Conservation (phyloP, 352 stramenopile genomes). For the Phytopythium helicoides region DNA sequence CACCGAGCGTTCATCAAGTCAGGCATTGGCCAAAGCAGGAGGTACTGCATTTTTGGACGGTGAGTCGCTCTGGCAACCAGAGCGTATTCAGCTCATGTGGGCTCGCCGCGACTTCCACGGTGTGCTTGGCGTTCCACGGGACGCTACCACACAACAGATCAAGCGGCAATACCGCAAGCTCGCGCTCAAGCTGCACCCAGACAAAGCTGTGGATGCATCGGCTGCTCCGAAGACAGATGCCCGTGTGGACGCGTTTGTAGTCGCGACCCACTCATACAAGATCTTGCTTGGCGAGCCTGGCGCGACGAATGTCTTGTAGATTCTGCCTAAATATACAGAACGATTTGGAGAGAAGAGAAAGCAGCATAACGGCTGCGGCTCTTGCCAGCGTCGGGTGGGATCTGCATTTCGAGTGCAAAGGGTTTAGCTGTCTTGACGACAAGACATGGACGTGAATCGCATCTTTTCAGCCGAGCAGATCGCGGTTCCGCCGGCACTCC, state of each 20-base stretch:
- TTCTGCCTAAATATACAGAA: not conserved
- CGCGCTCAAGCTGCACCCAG: conserved; percentile 80
- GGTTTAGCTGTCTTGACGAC: not conserved
- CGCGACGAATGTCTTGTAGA: conserved; percentile 31
- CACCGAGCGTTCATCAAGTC: conserved; percentile 51
- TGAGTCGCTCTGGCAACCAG: conserved; percentile 72
- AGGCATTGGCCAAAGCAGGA: conserved; percentile 23
- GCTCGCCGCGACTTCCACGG: conserved; percentile 74
- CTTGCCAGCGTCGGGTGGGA: not conserved
- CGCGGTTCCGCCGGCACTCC: conserved; percentile 83
- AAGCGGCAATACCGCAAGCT: conserved; percentile 85
- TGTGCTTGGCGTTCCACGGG: conserved; percentile 63
- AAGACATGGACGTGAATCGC: conserved; percentile 87
- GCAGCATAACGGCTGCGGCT: not conserved
- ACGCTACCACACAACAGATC: conserved; percentile 64
- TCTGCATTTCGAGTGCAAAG: too few species aligned
- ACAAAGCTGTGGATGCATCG: conserved; percentile 51
- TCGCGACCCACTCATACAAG: conserved; percentile 78
- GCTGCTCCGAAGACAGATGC: conserved; percentile 5
- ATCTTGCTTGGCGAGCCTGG: conserved; percentile 53
- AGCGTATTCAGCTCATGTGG: conserved; percentile 80
- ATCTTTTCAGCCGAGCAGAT: conserved; percentile 94
- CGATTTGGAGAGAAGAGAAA: not conserved
- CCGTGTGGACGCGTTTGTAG: conserved; percentile 78
- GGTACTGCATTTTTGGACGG: conserved; percentile 37